A percentile compares a stretch with the other conserved stretches of the same genome.
phyloP scores from a whole-genome alignment of 2,329 filamentous ascomycete genomes.

The Lecanicillium sp. region DNA sequence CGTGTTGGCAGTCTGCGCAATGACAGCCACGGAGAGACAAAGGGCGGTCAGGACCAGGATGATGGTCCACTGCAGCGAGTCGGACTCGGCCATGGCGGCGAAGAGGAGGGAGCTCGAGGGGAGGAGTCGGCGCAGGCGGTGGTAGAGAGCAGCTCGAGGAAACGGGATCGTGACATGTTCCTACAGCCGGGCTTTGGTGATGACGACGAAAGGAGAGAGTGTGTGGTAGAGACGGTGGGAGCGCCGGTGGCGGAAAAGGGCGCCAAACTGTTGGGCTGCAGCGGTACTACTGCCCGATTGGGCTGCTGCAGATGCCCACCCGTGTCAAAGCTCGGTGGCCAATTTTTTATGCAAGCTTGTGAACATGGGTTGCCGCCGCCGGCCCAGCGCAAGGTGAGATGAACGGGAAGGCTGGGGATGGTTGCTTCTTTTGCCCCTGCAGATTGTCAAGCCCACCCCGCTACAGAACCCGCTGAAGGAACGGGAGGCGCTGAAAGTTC shows the following conservation, averaged over 20 bases:
- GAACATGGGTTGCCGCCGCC: not conserved
- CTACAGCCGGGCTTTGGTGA: not conserved
- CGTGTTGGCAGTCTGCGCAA: conserved; percentile 41
- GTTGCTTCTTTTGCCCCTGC: not conserved
- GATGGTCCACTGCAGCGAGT: conserved; percentile 48
- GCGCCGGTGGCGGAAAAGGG: not conserved
- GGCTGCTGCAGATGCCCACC: not conserved
- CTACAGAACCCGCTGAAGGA: not conserved
- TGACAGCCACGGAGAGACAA: conserved; percentile 45
- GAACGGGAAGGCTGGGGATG: conserved; percentile 4
- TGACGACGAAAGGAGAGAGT: not conserved
- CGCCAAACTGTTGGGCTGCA: not conserved
- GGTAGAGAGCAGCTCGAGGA: not conserved
- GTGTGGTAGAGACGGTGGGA: too few species aligned
- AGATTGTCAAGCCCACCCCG: not conserved
- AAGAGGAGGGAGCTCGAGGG: conserved; percentile 12
- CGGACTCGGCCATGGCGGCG: conserved; percentile 42
- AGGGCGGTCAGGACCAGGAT: conserved; percentile 52
- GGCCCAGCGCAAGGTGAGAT: not conserved
- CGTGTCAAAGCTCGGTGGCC: conserved; percentile 1
- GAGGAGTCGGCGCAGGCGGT: not conserved
- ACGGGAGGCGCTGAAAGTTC: too few species aligned
- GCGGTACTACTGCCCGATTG: conserved; percentile 2
- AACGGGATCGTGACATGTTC: conserved; percentile 6
- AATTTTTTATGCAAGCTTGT: not conserved